Percentiles rank a stretch among this genome's conserved stretches.
Evolutionary conservation across 2,329 filamentous ascomycete species (phyloP).

Genomic region (Cladosporium sp.): DNA sequence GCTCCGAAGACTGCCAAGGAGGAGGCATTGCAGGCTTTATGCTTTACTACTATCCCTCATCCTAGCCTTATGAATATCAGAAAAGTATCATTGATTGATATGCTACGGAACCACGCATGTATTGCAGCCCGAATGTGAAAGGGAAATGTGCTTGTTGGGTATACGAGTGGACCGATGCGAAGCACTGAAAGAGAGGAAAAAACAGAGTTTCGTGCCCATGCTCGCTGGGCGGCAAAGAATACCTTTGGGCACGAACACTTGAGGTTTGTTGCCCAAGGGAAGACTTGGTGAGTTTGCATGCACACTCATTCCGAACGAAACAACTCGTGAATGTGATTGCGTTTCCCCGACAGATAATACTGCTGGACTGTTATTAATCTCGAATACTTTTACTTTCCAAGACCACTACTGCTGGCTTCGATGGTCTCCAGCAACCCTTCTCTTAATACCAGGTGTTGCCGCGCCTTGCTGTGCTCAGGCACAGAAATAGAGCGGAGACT

Average conservation of each 20-base stretch:
- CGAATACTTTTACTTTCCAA: background rate
- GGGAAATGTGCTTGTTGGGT: background rate
- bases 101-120: background rate
- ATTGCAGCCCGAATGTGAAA: background rate
- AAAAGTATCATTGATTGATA: background rate
- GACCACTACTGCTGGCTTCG: background rate
- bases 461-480: background rate
- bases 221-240: too few species aligned
- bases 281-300: too few species aligned
- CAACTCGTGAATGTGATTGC: too few species aligned
- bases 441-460: background rate
- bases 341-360: background rate
- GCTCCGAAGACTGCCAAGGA: background rate
- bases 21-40: background rate
- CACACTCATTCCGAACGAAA: too few species aligned
- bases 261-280: too few species aligned
- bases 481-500: too few species aligned
- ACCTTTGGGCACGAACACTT: too few species aligned
- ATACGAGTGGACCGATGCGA: background rate
- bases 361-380: background rate
- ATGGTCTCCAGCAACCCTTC: background rate
- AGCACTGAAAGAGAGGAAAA: background rate
- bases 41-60: background rate
- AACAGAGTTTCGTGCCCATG: background rate
- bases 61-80: background rate